Evolutionary conservation across 257 asterid genomes (phyloP), one percentile per base, ranked within the genome.

Genomic region (Vinca minor): DNA sequence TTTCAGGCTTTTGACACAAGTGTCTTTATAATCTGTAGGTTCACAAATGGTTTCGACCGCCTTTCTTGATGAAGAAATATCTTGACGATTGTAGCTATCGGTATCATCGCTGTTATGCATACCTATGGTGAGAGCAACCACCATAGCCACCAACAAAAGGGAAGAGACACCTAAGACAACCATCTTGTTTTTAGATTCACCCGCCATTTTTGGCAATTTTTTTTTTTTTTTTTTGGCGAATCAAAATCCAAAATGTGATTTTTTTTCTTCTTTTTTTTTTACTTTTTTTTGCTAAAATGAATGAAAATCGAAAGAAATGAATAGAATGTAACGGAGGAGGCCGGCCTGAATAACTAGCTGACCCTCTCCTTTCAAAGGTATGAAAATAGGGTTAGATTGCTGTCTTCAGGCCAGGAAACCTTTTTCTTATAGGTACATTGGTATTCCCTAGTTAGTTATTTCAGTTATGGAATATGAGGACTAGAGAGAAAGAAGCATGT

Each of bases 31-130:
- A 35, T 81, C 91, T 0, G 98, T 93, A 0, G 87, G 75, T 4
- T 76, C 80, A 67, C 97, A 93, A 1, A 93, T 62, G 66, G 77
- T 71, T 9, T 83, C 28, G 23, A 89, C 71, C 1, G 98, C 88
- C 73, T 88, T 88, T 11, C 62, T 71, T 49, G 93, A 78, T 0
- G 84, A 28, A 3, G 78, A 29, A 0, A 75, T 50, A 0, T 74
- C 77, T 10, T 68, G 64, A 12, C 20, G 39, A 44, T 14, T 34
- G 0, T 32, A 53, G 14, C 15, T 32, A 0, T 72, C 61, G 0
- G 71, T 12, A 0, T 62, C n/a, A n/a, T n/a, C 77, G 0, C 18
- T 42, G 0, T 58, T 67, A 3, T 28, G 62, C 50, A 63, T 57
- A 13, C 76, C 78, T 1, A 83, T 11, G 34, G 78, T 54, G 4